Evolutionary conservation across 257 asterid species (phyloP), one percentile per base, ranked within the genome.

Genomic region (Coffea eugenioides): DNA sequence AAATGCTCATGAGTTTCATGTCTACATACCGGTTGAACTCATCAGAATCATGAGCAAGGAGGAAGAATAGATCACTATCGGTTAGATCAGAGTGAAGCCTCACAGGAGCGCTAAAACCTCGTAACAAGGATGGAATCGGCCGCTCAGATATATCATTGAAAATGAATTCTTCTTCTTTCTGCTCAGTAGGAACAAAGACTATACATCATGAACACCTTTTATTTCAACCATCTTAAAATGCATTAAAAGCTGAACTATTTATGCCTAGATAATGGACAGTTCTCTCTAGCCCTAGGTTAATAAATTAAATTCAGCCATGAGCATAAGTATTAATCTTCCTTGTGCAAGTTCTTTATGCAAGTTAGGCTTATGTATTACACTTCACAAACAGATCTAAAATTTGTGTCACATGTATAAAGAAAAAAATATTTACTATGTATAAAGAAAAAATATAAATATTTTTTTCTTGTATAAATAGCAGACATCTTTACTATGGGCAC

Each of bases 41-140:
- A 79, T 93, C 95, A 39, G 95, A 88, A 86, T 93, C 97, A 83
- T 90, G 88, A 56, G 95, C 97, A 39, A 93, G 95, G 83, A 93
- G 97, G 87, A 93, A 89, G 78, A 87, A 88, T 36, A 93, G 83
- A 81, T 93, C 94, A n/a, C 67, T 85, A 18, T 89, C 95, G 2
- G 89, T 91, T 82, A 93, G 94, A 86, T 91, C 97, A 23, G 97
- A 86, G 67, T 91, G 91, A 80, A 93, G 82, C 15, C 95, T 89
- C 72, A 93, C 85, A 82, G 97, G 97, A 84, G 97, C 97, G 82
- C 97, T 93, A 87, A 88, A 93, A 65, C 97, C 97, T 69, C 97
- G 86, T 74, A 93, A 81, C 11, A 93, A 83, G 59, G 97, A 91
- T 31, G 97, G 97, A 16, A 83, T 85, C 41, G 97, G 97, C 56